Evolutionary conservation across 1,139 yeast genomes (phyloP).

Genomic region (Debaryomycetaceae sp.): DNA sequence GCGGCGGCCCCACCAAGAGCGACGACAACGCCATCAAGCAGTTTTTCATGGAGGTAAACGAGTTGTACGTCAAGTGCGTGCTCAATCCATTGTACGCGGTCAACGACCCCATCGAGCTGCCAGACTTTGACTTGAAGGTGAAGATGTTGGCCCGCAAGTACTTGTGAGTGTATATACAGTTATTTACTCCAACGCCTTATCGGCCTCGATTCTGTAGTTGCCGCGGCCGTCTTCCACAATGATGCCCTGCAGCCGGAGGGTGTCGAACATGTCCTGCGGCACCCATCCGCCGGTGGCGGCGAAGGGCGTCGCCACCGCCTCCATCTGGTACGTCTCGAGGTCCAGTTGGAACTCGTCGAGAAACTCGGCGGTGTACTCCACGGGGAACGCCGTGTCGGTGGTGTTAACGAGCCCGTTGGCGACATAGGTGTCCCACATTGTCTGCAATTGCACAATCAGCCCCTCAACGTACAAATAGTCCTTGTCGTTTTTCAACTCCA

Average conservation of each 20-base stretch:
- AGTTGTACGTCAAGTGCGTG: constrained; percentile 77
- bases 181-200: constrained; percentile 28
- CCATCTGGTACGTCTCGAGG: constrained; percentile 64
- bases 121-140: constrained; percentile 73
- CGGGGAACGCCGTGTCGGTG: constrained; percentile 49
- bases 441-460: constrained; percentile 64
- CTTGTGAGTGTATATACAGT: constrained; percentile 28
- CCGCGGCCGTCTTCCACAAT: constrained; percentile 38
- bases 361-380: constrained; percentile 52
- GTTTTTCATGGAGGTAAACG: constrained; percentile 82
- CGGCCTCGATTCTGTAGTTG: constrained; percentile 35
- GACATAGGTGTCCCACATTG: constrained; percentile 70
- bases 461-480: constrained; percentile 68
- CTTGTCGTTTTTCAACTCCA: constrained; percentile 56
- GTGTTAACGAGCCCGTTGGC: constrained; percentile 56
- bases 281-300: constrained; percentile 94
- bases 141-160: constrained; percentile 73
- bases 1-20: constrained; percentile 16
- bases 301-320: constrained; percentile 69
- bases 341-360: constrained; percentile 53
- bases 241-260: constrained; percentile 62
- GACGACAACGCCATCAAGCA: constrained; percentile 79
- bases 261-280: constrained; percentile 86
- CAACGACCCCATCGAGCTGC: constrained; percentile 70
- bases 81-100: constrained; percentile 83